Evolutionary conservation across 2,329 filamentous ascomycete species (phyloP).

Genomic region (Aspergillus quadrilineatus): DNA sequence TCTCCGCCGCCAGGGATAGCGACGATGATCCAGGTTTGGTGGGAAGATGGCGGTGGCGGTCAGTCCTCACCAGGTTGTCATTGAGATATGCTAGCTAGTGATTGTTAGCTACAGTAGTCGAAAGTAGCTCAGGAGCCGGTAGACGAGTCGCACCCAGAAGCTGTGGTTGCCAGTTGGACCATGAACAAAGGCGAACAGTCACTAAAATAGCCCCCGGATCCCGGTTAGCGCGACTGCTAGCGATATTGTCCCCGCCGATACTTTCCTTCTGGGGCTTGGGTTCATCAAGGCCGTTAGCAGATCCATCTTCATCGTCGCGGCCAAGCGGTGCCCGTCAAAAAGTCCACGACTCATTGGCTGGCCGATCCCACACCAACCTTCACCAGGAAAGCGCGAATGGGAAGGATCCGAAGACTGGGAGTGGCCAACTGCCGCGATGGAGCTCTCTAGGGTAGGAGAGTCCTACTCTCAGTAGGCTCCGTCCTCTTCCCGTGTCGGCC

Average conservation of each 20-base stretch:
- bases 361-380: constrained; percentile 17
- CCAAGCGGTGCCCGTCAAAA: neutral
- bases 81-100: neutral
- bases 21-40: neutral
- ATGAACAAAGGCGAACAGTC: constrained; percentile 23
- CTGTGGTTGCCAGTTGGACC: constrained; percentile 20
- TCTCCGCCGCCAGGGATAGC: neutral
- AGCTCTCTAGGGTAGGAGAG: neutral
- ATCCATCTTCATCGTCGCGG: constrained; percentile 20
- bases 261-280: constrained; percentile 23
- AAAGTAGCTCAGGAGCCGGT: neutral
- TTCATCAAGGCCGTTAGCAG: constrained; percentile 25
- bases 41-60: constrained; percentile 6
- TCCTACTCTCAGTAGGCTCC: neutral
- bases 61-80: neutral
- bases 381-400: constrained; percentile 8
- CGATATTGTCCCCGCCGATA: constrained; percentile 23
- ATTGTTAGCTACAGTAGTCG: neutral
- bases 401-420: neutral
- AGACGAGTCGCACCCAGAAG: constrained; percentile 14
- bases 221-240: constrained; percentile 20
- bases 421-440: constrained; percentile 3
- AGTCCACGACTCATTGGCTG: constrained; percentile 19
- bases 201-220: constrained; percentile 22
- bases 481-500: constrained; percentile 14